Conservation (phyloP, 768 basidiomycete genomes). For the Lepiota venenata region DNA sequence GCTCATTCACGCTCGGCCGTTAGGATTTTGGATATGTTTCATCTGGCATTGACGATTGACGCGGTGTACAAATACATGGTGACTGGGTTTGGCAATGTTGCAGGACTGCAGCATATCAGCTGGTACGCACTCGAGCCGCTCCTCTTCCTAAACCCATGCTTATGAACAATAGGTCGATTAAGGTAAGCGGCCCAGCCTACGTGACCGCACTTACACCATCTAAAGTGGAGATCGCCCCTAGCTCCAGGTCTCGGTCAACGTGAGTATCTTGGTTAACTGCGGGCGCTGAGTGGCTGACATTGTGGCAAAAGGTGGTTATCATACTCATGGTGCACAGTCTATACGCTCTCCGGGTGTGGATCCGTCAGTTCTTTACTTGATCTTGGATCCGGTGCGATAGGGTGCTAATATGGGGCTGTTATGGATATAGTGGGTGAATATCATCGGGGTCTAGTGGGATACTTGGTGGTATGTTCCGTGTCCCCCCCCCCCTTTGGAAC, state of each 20-base stretch:
- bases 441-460: constrained; percentile 23
- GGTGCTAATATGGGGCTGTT: constrained; percentile 11
- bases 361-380: constrained; percentile 32
- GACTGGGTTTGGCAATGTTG: constrained; percentile 29
- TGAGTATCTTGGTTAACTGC: constrained; percentile 18
- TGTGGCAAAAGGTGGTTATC: constrained; percentile 32
- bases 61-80: constrained; percentile 34
- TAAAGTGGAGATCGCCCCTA: constrained; percentile 15
- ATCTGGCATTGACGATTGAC: constrained; percentile 30
- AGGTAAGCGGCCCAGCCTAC: constrained; percentile 18
- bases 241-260: constrained; percentile 41
- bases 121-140: constrained; percentile 22
- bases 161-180: constrained; percentile 26
- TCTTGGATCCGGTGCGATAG: constrained; percentile 21
- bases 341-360: constrained; percentile 44
- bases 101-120: constrained; percentile 21
- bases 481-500: not conserved
- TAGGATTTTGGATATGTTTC: constrained; percentile 33
- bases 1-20: not conserved
- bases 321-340: constrained; percentile 44
- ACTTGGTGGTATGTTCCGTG: constrained; percentile 18
- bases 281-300: not conserved
- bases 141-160: not conserved
- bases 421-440: constrained; percentile 20
- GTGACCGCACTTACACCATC: not conserved